phyloP scores from a whole-genome alignment of 164 flowering plant species.

The Berberis vulgaris region DNA sequence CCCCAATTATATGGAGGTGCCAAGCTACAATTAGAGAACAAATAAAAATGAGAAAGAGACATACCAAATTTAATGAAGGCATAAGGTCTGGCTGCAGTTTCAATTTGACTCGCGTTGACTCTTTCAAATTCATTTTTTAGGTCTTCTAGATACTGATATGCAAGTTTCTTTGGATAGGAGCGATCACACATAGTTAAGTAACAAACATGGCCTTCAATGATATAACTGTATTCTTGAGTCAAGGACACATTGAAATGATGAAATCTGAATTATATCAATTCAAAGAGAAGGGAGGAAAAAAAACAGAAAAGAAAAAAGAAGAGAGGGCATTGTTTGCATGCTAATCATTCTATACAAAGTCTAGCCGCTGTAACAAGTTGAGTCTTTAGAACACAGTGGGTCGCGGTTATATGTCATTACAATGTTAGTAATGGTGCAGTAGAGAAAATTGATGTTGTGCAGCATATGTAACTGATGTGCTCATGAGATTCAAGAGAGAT shows the following conservation, averaged over 20 bases:
- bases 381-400: too few species aligned
- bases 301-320: too few species aligned
- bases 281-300: too few species aligned
- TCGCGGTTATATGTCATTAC: too few species aligned
- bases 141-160: slow-evolving; percentile 84
- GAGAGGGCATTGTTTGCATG: too few species aligned
- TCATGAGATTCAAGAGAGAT: too few species aligned
- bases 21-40: not conserved
- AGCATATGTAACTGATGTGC: too few species aligned
- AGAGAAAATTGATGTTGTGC: too few species aligned
- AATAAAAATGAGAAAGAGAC: slow-evolving; percentile 3
- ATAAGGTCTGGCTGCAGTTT: slow-evolving; percentile 95
- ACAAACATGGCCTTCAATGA: slow-evolving; percentile 87
- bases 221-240: slow-evolving; percentile 50
- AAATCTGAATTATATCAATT: too few species aligned
- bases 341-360: too few species aligned
- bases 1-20: not conserved
- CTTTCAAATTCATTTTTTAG: slow-evolving; percentile 89
- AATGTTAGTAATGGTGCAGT: too few species aligned
- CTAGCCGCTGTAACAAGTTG: too few species aligned
- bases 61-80: slow-evolving; percentile 88
- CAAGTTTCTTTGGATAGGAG: slow-evolving; percentile 89
- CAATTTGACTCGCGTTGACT: slow-evolving; percentile 73
- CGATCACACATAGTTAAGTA: slow-evolving; percentile 94
- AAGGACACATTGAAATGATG: slow-evolving; percentile 22